Evolutionary conservation across 1,139 yeast genomes (phyloP), one percentile per base, ranked within the genome.

Genomic region (Kurtzmaniella quercitrusa): DNA sequence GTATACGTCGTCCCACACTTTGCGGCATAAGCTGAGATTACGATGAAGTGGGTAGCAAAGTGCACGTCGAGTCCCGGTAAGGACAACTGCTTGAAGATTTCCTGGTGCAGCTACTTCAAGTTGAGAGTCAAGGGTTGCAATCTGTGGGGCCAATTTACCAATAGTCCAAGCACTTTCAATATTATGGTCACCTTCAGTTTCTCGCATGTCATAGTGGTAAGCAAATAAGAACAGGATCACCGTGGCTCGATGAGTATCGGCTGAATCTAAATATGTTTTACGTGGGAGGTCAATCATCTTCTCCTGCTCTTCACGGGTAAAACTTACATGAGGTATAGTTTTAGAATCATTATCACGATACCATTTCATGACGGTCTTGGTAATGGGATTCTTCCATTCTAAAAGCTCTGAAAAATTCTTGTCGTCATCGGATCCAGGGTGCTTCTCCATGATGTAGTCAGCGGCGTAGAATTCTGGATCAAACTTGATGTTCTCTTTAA

Each of bases 91-190:
- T 42, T 66, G 68, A 33, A 90, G 66, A 3, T 49, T 43, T 71
- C 23, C 21, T 11, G 12, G 25, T 12, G 43, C 33, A 15, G 14
- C 25, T 16, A 21, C 14, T 39, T 70, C 61, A 27, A 77, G 60
- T 50, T 74, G 78, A 10, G 78, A 67, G 58, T 90, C 98, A 37
- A 93, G 66, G 50, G 75, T 81, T 7, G 91, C 61, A 34, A 91
- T 65, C 54, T 88, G 93, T 0, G 98, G 96, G 0, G 82, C 68
- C 31, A 93, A 59, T 54, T 85, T 89, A 1, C 98, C 98, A 12
- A 93, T 75, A 0, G 94, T 84, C 98, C 98, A 93, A 0, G 95
- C 90, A 48, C 95, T 85, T 62, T 93, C 98, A 8, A 85, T 81
- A 17, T 81, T 88, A 43, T 81, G 80, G 18, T 86, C 95, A 9